phyloP scores from a whole-genome alignment of 768 basidiomycete genomes.

The Russula emetica region DNA sequence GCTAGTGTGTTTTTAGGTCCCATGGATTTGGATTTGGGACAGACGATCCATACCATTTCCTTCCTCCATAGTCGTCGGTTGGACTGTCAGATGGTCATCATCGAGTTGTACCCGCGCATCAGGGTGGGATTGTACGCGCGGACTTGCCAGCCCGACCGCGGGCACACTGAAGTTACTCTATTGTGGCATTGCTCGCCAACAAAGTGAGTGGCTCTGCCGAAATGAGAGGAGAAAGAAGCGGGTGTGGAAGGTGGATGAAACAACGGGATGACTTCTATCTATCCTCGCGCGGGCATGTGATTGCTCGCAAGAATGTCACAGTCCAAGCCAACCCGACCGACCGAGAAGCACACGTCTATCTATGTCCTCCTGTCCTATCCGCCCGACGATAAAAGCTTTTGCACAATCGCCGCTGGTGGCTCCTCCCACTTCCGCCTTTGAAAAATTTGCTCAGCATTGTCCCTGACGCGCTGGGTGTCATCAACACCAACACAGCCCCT shows the following conservation, averaged over 20 bases:
- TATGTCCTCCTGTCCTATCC: too few species aligned
- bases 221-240: background rate
- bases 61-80: background rate
- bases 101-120: background rate
- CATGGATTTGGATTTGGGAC: background rate
- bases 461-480: conserved; percentile 4
- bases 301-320: conserved; percentile 5
- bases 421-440: background rate
- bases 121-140: too few species aligned
- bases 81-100: background rate
- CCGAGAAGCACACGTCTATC: background rate
- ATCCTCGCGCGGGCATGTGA: conserved; percentile 10
- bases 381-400: background rate
- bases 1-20: background rate
- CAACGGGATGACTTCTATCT: background rate
- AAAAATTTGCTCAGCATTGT: background rate
- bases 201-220: conserved; percentile 5
- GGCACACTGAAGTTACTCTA: background rate
- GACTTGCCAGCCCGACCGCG: background rate
- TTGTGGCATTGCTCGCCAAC: background rate
- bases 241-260: too few species aligned
- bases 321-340: background rate
- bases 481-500: conserved; percentile 1
- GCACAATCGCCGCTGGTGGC: background rate
- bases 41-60: background rate